Percentiles rank a stretch among this genome's conserved stretches.
Conservation (phyloP, 148 eudicot genomes). For the Polygonum aviculare region DNA sequence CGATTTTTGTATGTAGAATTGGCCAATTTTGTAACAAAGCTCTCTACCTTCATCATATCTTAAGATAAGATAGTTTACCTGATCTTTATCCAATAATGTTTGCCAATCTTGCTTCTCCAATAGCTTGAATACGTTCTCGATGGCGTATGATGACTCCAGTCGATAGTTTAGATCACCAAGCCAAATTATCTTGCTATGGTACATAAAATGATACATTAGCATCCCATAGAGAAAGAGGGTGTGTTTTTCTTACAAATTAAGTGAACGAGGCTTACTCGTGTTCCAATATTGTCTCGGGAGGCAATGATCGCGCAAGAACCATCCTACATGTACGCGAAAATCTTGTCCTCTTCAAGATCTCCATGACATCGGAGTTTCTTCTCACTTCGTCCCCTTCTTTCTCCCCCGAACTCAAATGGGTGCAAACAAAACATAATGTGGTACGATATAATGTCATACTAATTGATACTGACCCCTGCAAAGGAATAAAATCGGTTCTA, state of each 20-base stretch:
- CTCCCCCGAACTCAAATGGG: slow-evolving; percentile 67
- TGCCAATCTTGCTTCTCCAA: slow-evolving; percentile 45
- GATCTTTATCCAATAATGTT: slow-evolving; percentile 55
- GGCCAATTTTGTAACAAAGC: no score
- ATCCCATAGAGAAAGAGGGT: background rate
- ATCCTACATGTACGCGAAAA: slow-evolving; percentile 31
- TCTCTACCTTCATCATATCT: no score
- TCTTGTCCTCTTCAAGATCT: slow-evolving; percentile 48
- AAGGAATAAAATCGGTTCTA: no score
- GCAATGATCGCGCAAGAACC: slow-evolving; percentile 11
- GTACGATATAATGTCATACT: slow-evolving; percentile 54
- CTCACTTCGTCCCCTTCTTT: slow-evolving; percentile 50
- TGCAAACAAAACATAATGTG: slow-evolving; percentile 60
- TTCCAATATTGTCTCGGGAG: slow-evolving; percentile 41
- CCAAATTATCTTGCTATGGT: slow-evolving; percentile 50
- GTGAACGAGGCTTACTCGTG: slow-evolving; percentile 39
- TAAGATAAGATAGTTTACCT: slow-evolving; percentile 24
- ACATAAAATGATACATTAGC: background rate
- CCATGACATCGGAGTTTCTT: slow-evolving; percentile 49
- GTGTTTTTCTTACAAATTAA: background rate
- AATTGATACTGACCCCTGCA: slow-evolving; percentile 58
- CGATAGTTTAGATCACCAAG: slow-evolving; percentile 70
- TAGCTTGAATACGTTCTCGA: slow-evolving; percentile 30
- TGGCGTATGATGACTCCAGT: slow-evolving; percentile 17
- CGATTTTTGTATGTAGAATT: background rate